A percentile compares a stretch with the other conserved stretches of the same genome.
Evolutionary conservation across 192 early-diverging fungal genomes (phyloP).

Genomic region (Coemansia sp.): DNA sequence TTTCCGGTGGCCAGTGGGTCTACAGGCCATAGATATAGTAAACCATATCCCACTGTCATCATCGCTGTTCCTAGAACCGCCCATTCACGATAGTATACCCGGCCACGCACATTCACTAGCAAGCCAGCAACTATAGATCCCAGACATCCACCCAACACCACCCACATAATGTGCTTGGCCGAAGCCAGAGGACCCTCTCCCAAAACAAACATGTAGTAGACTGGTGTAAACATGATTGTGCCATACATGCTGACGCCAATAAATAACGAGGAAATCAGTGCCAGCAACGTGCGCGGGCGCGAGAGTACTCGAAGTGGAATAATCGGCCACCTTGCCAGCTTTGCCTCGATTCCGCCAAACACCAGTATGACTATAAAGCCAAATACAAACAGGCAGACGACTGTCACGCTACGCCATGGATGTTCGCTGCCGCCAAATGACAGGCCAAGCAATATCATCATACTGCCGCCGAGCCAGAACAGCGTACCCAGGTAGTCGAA

Average conservation of each 20-base stretch:
- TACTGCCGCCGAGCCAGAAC: conserved; percentile 54
- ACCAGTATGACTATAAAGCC: conserved; percentile 37
- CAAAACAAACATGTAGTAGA: conserved; percentile 47
- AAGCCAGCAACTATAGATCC: conserved; percentile 26
- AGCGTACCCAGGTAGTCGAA: conserved; percentile 61
- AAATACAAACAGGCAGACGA: conserved; percentile 54
- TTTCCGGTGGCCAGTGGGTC: conserved; percentile 14
- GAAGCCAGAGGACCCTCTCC: conserved; percentile 25
- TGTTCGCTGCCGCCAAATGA: conserved; percentile 63
- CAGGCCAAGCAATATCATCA: conserved; percentile 58
- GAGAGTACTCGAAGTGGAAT: conserved; percentile 43
- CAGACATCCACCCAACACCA: conserved; percentile 30
- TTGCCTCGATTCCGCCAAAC: conserved; percentile 61
- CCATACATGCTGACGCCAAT: conserved; percentile 53
- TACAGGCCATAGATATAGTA: conserved; percentile 41
- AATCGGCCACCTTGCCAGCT: conserved; percentile 69
- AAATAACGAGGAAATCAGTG: conserved; percentile 29
- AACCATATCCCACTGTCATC: conserved; percentile 45
- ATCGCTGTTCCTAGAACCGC: conserved; percentile 39
- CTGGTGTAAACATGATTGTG: conserved; percentile 53
- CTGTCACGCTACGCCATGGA: conserved; percentile 55
- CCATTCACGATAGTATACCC: conserved; percentile 41
- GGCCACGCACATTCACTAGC: conserved; percentile 29
- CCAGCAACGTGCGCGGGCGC: conserved; percentile 30
- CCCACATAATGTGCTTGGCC: conserved; percentile 37